Evolutionary conservation across 768 basidiomycete species (phyloP).

Genomic region (Lactifluus hygrophoroides): DNA sequence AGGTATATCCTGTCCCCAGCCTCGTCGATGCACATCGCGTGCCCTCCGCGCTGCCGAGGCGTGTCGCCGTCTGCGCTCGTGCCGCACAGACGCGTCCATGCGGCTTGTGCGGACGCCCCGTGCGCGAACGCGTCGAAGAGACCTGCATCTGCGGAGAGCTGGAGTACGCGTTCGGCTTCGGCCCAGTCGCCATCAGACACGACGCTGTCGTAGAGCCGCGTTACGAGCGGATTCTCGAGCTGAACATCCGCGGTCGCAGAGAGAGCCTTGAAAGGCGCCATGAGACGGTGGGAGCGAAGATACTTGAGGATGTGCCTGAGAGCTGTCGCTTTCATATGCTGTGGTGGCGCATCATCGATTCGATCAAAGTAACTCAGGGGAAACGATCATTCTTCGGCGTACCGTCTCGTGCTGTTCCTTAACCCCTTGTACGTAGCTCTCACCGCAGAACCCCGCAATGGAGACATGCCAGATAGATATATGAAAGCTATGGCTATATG

Average conservation of each 20-base stretch:
- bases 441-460: slow-evolving; percentile 50
- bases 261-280: slow-evolving; percentile 55
- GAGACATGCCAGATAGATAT: slow-evolving; percentile 73
- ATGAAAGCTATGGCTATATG: slow-evolving; percentile 66
- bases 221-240: slow-evolving; percentile 64
- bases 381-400: slow-evolving; percentile 18
- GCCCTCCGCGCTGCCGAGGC: slow-evolving; percentile 64
- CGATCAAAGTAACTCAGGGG: not conserved
- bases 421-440: slow-evolving; percentile 47
- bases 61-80: slow-evolving; percentile 57
- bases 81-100: slow-evolving; percentile 53
- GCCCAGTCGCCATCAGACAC: slow-evolving; percentile 62
- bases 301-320: slow-evolving; percentile 68
- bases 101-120: slow-evolving; percentile 47
- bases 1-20: slow-evolving; percentile 58
- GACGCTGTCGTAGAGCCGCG: slow-evolving; percentile 51
- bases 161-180: slow-evolving; percentile 46
- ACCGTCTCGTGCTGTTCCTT: slow-evolving; percentile 56
- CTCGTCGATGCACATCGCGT: slow-evolving; percentile 74
- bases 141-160: slow-evolving; percentile 39
- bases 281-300: slow-evolving; percentile 64
- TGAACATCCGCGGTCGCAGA: slow-evolving; percentile 45
- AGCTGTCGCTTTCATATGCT: slow-evolving; percentile 61
- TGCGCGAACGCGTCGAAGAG: slow-evolving; percentile 57
- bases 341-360: not conserved